Percentiles rank a stretch among this genome's conserved stretches.
Conservation (phyloP, 495 filamentous ascomycete genomes). For the Rhizodiscina lignyota region DNA sequence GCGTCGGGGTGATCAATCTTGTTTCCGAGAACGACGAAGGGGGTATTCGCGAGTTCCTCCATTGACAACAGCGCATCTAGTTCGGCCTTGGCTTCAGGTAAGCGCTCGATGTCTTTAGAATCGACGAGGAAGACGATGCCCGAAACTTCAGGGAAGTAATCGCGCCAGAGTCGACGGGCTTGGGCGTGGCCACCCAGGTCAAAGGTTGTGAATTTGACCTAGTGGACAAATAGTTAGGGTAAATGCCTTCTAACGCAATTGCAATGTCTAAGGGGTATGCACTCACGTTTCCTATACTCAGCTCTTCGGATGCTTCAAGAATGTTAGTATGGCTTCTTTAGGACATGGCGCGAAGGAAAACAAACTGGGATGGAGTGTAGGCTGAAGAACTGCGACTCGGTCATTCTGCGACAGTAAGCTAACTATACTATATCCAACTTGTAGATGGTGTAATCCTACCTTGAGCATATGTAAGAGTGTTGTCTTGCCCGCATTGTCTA, state of each 20-base stretch:
- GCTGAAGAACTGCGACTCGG: slow-evolving; percentile 82
- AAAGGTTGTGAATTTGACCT: slow-evolving; percentile 95
- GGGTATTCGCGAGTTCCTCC: slow-evolving; percentile 50
- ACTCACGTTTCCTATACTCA: slow-evolving; percentile 90
- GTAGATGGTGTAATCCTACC: too few relatives aligned
- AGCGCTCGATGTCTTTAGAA: slow-evolving; percentile 87
- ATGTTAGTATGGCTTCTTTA: slow-evolving; percentile 4
- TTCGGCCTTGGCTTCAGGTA: slow-evolving; percentile 87
- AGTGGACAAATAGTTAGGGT: too few relatives aligned
- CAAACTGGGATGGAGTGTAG: slow-evolving; percentile 30
- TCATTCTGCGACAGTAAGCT: slow-evolving; percentile 76
- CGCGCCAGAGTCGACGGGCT: slow-evolving; percentile 93
- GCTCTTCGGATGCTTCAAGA: slow-evolving; percentile 70
- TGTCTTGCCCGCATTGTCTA: slow-evolving; percentile 97
- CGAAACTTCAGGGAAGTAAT: slow-evolving; percentile 93
- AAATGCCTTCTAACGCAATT: too few relatives aligned
- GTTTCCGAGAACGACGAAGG: slow-evolving; percentile 89
- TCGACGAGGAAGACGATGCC: slow-evolving; percentile 95
- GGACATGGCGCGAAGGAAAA: background rate
- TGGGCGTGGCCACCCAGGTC: slow-evolving; percentile 96
- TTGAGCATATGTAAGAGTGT: slow-evolving; percentile 47
- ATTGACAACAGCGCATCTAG: slow-evolving; percentile 48
- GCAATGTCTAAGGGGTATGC: too few relatives aligned
- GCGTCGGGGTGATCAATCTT: slow-evolving; percentile 98
- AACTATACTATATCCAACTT: too few relatives aligned